Base-by-base conservation (phyloP, 441 rosid species). In the Populus trichocarpa region DNA sequence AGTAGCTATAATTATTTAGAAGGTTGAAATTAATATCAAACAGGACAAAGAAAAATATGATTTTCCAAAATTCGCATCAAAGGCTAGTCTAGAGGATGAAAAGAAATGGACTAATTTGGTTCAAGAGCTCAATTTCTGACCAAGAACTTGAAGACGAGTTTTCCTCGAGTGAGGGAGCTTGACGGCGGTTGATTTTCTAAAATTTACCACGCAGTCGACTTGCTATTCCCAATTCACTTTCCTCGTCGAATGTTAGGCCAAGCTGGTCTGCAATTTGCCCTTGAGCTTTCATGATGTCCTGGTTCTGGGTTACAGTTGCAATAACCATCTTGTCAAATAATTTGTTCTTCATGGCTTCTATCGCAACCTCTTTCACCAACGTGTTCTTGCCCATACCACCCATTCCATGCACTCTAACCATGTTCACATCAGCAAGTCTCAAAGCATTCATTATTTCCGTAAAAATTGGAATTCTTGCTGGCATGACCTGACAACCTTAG, bases 381-480 rank as follows among this genome's bases (percentile, higher is more conserved):
- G 73, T 84, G 20, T 84, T 84, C 69, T 84, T 84, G 1, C 77
- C 84, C 3, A 78, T 40, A 2, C 86, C 86, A 1, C 73, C 69
- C 74, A 77, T 50, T 16, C 85, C 85, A 6, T 59, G 26, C 18
- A 80, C 40, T 16, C 81, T 78, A 26, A 79, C 53, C 30, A 74
- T 72, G 65, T 59, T 63, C 8, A 50, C 23, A 53, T n/a, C 30
- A 8, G 46, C 63, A 66, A 70, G 25, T 8, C 3, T 64, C 6
- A 77, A 26, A 6, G 74, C 77, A 0, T 68, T 42, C 69, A 4
- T 18, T 9, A 81, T 18, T 0, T 35, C 12, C 11, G 57, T 35
- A 30, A 67, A 30, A 23, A 70, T 67, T 4, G 59, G 70, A 25
- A 13, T 4, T 42, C 85, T 74, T 12, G 83, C 80, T 10, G 74